These are phyloP conservation scores for Trichoderma sp. DNA, from an alignment of 2,329 filamentous ascomycete species.

Conservation along the genomic window DNA sequence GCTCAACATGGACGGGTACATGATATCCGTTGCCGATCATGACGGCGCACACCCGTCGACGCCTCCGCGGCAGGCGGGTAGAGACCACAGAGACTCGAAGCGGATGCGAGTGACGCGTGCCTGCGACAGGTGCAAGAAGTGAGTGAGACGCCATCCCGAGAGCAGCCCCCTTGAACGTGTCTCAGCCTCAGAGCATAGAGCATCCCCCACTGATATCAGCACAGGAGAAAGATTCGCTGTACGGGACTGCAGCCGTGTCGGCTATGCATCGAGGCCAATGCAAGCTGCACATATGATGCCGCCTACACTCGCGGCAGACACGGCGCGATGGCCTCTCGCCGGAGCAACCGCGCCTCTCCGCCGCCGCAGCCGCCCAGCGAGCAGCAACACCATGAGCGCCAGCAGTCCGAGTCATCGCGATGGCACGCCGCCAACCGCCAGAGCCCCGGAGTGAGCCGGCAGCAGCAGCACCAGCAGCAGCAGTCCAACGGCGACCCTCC, in stretches of 20 bases:
- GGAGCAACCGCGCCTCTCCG: conserved; percentile 6
- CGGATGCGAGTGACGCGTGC: conserved; percentile 18
- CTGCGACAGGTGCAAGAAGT: conserved; percentile 18
- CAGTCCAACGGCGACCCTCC: conserved; percentile 3
- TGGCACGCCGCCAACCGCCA: conserved; percentile 9
- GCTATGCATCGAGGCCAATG: conserved; percentile 18
- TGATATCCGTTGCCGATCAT: conserved; percentile 14
- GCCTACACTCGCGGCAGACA: conserved; percentile 12
- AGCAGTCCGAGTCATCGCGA: background rate
- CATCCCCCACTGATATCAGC: background rate
- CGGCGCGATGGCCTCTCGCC: conserved; percentile 1
- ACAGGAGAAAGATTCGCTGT: conserved; percentile 14
- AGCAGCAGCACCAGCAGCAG: background rate
- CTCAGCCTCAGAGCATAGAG: background rate
- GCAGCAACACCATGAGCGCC: conserved; percentile 3
- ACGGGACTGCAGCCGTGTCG: conserved; percentile 13
- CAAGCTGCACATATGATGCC: conserved; percentile 15
- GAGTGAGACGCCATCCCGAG: conserved; percentile 5
- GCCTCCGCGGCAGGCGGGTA: conserved; percentile 8
- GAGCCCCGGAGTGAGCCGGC: background rate
- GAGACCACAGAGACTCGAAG: conserved; percentile 15
- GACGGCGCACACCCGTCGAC: conserved; percentile 8
- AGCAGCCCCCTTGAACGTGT: background rate
- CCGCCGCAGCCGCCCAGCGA: background rate
- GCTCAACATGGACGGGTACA: conserved; percentile 12